These are phyloP conservation scores for Yamadazyma epiphylla DNA, from an alignment of 1,139 yeast species.

Conservation along the genomic window DNA sequence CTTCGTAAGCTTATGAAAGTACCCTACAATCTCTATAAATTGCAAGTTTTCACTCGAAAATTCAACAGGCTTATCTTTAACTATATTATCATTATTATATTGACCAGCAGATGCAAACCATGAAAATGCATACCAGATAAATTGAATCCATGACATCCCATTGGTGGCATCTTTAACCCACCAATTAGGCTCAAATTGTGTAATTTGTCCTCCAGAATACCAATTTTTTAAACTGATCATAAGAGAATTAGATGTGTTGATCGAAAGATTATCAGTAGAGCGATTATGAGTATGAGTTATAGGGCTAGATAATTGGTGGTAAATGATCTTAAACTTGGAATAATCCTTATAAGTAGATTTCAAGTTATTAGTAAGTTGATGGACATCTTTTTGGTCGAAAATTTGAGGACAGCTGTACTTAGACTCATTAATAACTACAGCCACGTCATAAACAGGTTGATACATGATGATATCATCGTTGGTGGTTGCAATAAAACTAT, in stretches of 20 bases:
- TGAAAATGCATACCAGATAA: conserved; percentile 66
- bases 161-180: conserved; percentile 45
- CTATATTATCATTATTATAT: conserved; percentile 17
- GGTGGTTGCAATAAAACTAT: conserved; percentile 47
- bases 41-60: conserved; percentile 4
- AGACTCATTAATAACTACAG: conserved; percentile 29
- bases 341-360: conserved; percentile 37
- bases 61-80: conserved; percentile 1
- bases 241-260: conserved; percentile 18
- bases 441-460: conserved; percentile 55
- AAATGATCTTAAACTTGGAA: conserved; percentile 31
- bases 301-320: conserved; percentile 18
- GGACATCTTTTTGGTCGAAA: conserved; percentile 9
- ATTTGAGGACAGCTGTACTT: conserved; percentile 10
- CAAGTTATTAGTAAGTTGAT: conserved; percentile 10
- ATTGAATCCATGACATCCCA: conserved; percentile 59
- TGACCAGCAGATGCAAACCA: conserved; percentile 90
- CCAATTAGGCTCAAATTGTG: conserved; percentile 35
- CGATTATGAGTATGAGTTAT: conserved; percentile 3
- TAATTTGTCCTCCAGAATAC: conserved; percentile 4
- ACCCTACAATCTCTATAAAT: conserved; percentile 43
- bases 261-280: conserved; percentile 23
- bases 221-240: conserved; percentile 12
- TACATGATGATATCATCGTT: conserved; percentile 66
- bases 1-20: conserved; percentile 51